These are phyloP conservation scores for Phytopythium cucurbitacearum DNA, from an alignment of 352 stramenopile genomes.

Conservation along the genomic window DNA sequence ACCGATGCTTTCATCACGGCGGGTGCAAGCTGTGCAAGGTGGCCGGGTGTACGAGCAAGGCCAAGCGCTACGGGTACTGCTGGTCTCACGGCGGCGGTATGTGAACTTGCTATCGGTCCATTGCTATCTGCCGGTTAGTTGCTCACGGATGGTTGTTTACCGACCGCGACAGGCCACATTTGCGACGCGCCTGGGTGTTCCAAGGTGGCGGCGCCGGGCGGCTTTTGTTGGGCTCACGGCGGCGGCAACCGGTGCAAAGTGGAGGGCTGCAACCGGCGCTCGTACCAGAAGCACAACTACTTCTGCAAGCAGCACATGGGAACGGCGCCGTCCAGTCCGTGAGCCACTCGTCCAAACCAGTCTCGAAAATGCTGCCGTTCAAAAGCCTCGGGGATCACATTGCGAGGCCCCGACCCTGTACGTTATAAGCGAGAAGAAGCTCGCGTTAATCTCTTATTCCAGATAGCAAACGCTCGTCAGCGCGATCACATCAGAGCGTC, in stretches of 20 bases:
- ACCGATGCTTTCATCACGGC: conserved; percentile 63
- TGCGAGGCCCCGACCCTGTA: no score
- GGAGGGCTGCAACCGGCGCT: conserved; percentile 63
- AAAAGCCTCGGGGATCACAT: no score
- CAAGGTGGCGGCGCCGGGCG: conserved; percentile 62
- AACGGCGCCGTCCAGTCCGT: conserved; percentile 2
- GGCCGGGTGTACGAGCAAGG: conserved; percentile 54
- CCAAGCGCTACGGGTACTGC: conserved; percentile 70
- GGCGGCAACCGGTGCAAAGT: conserved; percentile 67
- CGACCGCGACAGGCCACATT: conserved; percentile 24
- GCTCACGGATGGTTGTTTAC: background rate
- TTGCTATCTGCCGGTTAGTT: background rate
- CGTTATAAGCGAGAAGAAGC: no score
- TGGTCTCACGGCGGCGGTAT: conserved; percentile 55
- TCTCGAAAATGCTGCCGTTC: background rate
- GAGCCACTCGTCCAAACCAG: background rate
- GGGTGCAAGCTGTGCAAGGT: conserved; percentile 65
- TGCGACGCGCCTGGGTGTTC: conserved; percentile 44
- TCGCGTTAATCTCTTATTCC: no score
- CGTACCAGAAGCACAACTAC: conserved; percentile 67
- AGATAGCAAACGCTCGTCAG: no score
- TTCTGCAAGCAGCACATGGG: conserved; percentile 63
- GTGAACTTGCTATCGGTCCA: background rate
- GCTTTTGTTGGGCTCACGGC: conserved; percentile 69
- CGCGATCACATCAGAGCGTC: no score